phyloP scores from a whole-genome alignment of 228 moss, liverwort and hornwort species.

The Sphagnum fallax region DNA sequence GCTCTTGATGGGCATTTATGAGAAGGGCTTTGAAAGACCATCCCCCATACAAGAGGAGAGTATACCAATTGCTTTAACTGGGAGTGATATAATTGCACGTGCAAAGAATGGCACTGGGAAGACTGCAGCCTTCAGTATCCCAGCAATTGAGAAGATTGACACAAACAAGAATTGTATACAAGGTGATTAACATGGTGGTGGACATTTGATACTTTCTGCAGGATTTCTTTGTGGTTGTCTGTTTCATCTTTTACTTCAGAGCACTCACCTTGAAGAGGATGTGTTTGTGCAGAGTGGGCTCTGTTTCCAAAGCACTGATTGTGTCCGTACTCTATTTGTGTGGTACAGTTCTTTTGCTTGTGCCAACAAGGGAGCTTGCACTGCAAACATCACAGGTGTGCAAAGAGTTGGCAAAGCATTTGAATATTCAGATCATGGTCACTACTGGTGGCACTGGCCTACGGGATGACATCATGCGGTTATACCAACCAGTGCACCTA shows the following conservation, averaged over 20 bases:
- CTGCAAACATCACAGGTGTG: constrained; percentile 99
- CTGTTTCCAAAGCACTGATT: not conserved
- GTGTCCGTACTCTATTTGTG: not conserved
- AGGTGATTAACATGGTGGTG: constrained; percentile 24
- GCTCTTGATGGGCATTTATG: constrained; percentile 99
- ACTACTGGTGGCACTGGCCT: constrained; percentile 98
- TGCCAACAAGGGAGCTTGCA: constrained; percentile 96
- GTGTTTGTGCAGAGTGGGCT: no score
- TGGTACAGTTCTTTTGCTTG: constrained; percentile 72
- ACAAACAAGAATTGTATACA: constrained; percentile 97
- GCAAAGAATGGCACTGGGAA: constrained; percentile 99
- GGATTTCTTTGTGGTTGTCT: no score
- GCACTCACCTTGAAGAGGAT: no score
- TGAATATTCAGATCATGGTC: constrained; percentile 99
- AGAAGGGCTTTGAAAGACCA: constrained; percentile 98
- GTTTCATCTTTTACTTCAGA: no score
- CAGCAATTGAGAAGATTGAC: constrained; percentile 99
- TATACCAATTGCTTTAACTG: constrained; percentile 97
- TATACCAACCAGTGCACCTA: constrained; percentile 98
- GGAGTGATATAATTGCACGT: constrained; percentile 93
- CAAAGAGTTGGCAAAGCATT: constrained; percentile 98
- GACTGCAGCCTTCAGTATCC: constrained; percentile 98
- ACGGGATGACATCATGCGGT: constrained; percentile 98
- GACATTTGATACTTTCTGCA: no score
- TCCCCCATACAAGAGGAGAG: constrained; percentile 99